Percentiles rank a stretch among this genome's conserved stretches.
phyloP scores from a whole-genome alignment of 202 grass and related monocot species.

The Elaeis oleifera region DNA sequence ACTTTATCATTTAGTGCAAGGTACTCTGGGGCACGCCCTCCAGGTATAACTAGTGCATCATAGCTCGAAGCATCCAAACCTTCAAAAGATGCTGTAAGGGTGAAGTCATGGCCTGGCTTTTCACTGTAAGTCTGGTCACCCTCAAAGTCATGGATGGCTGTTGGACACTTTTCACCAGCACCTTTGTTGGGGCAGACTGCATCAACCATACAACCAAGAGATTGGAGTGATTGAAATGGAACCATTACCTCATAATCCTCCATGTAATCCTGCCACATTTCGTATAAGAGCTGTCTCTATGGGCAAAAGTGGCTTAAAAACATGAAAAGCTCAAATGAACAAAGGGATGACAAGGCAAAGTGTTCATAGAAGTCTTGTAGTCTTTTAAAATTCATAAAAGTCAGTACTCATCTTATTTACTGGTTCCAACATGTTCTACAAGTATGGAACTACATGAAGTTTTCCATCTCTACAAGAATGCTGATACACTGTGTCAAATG shows the following conservation, averaged over 20 bases:
- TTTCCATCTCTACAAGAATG: too few species aligned
- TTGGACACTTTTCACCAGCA: conserved; percentile 63
- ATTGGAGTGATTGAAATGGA: conserved; percentile 84
- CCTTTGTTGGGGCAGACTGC: conserved; percentile 67
- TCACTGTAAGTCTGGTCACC: conserved; percentile 96
- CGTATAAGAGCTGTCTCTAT: not conserved
- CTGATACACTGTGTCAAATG: too few species aligned
- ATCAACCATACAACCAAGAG: conserved; percentile 72
- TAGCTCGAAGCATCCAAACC: conserved; percentile 49
- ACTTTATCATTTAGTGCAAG: conserved; percentile 67
- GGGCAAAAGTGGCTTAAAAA: too few species aligned
- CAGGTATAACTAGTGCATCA: conserved; percentile 80
- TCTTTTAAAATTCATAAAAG: too few species aligned
- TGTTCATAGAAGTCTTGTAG: too few species aligned
- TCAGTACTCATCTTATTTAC: too few species aligned
- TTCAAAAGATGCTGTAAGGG: conserved; percentile 62
- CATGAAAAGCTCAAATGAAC: too few species aligned
- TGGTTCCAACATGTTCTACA: too few species aligned
- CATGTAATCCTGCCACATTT: conserved; percentile 72
- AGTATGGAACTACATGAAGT: too few species aligned
- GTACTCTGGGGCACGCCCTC: conserved; percentile 75
- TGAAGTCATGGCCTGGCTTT: conserved; percentile 90
- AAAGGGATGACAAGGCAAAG: too few species aligned
- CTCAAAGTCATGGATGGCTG: conserved; percentile 92
- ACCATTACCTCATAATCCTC: conserved; percentile 98